Base-by-base conservation (phyloP, 768 basidiomycete species). In the Lactarius deliciosus region DNA sequence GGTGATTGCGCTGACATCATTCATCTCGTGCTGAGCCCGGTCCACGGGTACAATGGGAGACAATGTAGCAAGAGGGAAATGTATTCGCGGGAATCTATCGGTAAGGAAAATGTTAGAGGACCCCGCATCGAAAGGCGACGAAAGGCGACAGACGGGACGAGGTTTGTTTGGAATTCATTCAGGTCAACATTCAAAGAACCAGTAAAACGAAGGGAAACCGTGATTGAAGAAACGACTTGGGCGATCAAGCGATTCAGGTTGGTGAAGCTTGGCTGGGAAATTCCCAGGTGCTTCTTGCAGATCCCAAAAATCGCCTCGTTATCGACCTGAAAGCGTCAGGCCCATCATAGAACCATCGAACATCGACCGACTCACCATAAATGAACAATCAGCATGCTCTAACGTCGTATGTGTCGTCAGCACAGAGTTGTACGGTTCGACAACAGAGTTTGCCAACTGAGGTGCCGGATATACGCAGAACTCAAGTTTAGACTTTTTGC, bases 301-400 rank as follows among this genome's bases (percentile, higher is more conserved):
- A 86, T 87, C 74, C 85, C 85, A 79, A 86, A 86, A 70, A 86
- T 86, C 57, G 84, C 86, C 76, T 87, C 86, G 76, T 87, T 87
- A 75, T 87, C 86, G 45, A 78, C 75, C 75, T 75, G 32, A 47
- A 40, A 57, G 1, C 13, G 54, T 34, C 18, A 38, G 30, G 8
- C 60, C 5, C 45, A 1, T 8, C n/a, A 50, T n/a, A 22, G 59
- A 28, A 13, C 64, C 54, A 40, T 20, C 50, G 40, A 10, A 59
- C 36, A 34, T 16, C 28, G 15, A 9, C 18, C 22, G 54, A 38
- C 68, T 58, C 68, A 90, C 96, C 96, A 99, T 98, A 85, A 99
- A 99, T 43, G 96, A 97, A 79, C 96, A 99, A 81, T 99, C 96
- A 25, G 96, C 96, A 80, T 99, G 96, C 79, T 98, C 96, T 64